Evolutionary conservation across 2,329 filamentous ascomycete species (phyloP).

Genomic region (Septoria petroselini): DNA sequence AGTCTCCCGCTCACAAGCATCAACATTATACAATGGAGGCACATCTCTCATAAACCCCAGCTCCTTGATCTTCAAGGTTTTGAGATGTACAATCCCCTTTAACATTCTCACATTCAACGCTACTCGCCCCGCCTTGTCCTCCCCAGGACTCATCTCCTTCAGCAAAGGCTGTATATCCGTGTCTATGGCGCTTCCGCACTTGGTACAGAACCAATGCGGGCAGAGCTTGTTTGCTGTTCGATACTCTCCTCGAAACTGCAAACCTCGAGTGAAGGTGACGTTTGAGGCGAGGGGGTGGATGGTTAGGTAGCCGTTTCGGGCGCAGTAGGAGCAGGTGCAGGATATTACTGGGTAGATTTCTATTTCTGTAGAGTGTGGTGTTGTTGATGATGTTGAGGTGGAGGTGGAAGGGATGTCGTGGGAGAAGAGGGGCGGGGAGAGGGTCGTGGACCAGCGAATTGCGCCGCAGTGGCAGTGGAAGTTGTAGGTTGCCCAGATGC

Average conservation of each 20-base stretch:
- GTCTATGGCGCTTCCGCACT: conserved; percentile 27
- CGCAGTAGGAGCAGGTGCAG: conserved; percentile 32
- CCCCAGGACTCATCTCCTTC: conserved; percentile 20
- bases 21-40: conserved; percentile 23
- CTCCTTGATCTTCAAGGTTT: conserved; percentile 23
- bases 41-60: conserved; percentile 24
- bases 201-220: conserved; percentile 29
- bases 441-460: conserved; percentile 27
- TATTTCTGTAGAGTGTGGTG: conserved; percentile 13
- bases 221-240: conserved; percentile 19
- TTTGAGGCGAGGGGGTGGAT: conserved; percentile 27
- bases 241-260: conserved; percentile 26
- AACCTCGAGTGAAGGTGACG: conserved; percentile 25
- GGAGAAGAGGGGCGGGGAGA: conserved; percentile 31
- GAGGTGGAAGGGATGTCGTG: too few species aligned
- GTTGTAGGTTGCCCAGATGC: conserved; percentile 23
- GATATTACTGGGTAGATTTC: conserved; percentile 24
- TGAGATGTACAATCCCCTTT: conserved; percentile 24
- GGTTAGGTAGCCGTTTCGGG: conserved; percentile 23
- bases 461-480: conserved; percentile 35
- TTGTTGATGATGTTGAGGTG: not conserved
- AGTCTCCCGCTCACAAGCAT: too few species aligned
- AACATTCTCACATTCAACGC: conserved; percentile 33
- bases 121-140: conserved; percentile 11
- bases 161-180: conserved; percentile 24